Percentiles rank a stretch among this genome's conserved stretches.
phyloP scores from a whole-genome alignment of 768 basidiomycete genomes.

The Mrakia frigida region DNA sequence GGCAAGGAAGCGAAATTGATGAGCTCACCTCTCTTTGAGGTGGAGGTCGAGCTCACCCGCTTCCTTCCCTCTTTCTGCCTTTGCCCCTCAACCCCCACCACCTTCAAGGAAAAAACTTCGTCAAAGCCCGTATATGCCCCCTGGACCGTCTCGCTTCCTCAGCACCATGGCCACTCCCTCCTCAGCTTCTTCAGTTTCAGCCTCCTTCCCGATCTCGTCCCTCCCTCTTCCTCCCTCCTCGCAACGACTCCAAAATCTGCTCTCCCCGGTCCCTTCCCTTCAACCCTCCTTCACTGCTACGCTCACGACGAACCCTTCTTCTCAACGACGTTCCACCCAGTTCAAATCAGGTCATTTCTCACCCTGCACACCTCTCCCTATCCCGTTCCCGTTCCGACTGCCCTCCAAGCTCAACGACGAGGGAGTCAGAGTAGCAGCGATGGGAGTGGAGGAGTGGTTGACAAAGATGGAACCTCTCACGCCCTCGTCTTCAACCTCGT shows the following conservation, averaged over 20 bases:
- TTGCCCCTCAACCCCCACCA: background rate
- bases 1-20: background rate
- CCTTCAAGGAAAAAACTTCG: background rate
- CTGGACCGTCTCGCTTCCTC: background rate
- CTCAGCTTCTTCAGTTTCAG: background rate
- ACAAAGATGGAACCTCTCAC: slow-evolving; percentile 54
- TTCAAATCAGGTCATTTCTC: slow-evolving; percentile 35
- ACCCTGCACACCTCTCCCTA: slow-evolving; percentile 66
- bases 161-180: background rate
- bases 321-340: slow-evolving; percentile 40
- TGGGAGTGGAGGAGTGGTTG: slow-evolving; percentile 71
- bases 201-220: background rate
- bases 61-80: background rate
- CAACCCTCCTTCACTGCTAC: background rate
- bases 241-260: slow-evolving; percentile 15
- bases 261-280: background rate
- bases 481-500: background rate
- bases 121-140: background rate
- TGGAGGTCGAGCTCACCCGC: background rate
- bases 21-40: background rate
- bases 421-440: slow-evolving; percentile 55
- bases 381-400: slow-evolving; percentile 77
- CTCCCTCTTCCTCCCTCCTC: slow-evolving; percentile 30
- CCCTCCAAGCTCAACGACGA: slow-evolving; percentile 51
- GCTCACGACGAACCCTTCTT: slow-evolving; percentile 36